Conservation (phyloP, 495 filamentous ascomycete species). For the Talaromyces borbonicus region DNA sequence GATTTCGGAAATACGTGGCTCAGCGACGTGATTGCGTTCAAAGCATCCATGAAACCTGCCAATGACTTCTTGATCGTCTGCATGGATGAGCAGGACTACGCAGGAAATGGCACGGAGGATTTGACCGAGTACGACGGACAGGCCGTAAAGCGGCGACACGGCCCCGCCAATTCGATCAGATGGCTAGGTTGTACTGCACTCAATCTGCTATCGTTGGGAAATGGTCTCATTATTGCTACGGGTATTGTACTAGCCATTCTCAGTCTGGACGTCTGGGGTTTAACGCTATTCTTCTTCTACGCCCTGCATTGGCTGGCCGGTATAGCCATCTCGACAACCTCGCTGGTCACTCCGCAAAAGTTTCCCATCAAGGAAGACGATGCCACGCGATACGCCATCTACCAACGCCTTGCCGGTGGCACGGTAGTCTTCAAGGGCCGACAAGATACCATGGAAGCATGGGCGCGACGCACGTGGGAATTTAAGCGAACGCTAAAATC, state of each 20-base stretch:
- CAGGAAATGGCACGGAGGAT: no score
- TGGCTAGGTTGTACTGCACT: slow-evolving; percentile 9
- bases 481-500: slow-evolving; percentile 11
- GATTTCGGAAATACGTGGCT: slow-evolving; percentile 20
- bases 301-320: slow-evolving; percentile 17
- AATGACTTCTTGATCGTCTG: slow-evolving; percentile 19
- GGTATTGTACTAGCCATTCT: slow-evolving; percentile 17
- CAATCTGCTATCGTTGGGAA: slow-evolving; percentile 13
- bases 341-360: slow-evolving; percentile 15
- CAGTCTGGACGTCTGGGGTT: slow-evolving; percentile 19
- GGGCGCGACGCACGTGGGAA: slow-evolving; percentile 23
- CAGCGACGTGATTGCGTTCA: slow-evolving; percentile 16
- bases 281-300: slow-evolving; percentile 19
- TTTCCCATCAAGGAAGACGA: slow-evolving; percentile 9
- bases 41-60: slow-evolving; percentile 13
- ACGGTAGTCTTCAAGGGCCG: slow-evolving; percentile 24
- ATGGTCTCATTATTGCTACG: slow-evolving; percentile 15
- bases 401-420: slow-evolving; percentile 20
- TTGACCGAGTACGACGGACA: no score
- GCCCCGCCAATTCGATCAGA: neutral
- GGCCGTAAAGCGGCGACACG: neutral
- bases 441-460: slow-evolving; percentile 18
- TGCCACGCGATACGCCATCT: slow-evolving; percentile 15
- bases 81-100: slow-evolving; percentile 10
- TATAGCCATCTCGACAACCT: slow-evolving; percentile 12